Evolutionary conservation across 768 basidiomycete species (phyloP).

Genomic region (Auricularia auricula-judae): DNA sequence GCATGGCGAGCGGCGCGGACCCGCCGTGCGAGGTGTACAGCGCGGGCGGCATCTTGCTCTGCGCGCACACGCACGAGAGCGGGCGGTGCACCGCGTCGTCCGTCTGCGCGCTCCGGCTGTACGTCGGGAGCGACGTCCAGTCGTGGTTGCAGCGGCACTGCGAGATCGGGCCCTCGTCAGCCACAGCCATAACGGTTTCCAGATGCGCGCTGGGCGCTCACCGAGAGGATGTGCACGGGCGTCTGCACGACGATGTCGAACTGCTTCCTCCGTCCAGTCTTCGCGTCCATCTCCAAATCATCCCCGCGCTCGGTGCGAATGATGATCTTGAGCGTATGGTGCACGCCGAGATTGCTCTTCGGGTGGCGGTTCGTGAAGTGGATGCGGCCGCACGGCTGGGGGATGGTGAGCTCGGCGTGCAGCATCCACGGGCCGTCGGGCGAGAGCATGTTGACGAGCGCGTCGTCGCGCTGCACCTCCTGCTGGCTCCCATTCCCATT

Average conservation of each 20-base stretch:
- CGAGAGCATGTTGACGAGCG: conserved; percentile 23
- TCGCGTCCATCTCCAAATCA: conserved; percentile 46
- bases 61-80: conserved; percentile 24
- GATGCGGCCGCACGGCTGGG: conserved; percentile 45
- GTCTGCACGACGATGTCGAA: conserved; percentile 83
- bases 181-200: too few relatives aligned
- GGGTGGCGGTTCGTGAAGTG: conserved; percentile 75
- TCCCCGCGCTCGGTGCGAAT: conserved; percentile 79
- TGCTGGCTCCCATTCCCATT: not conserved
- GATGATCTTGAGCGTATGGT: conserved; percentile 70
- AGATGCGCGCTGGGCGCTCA: conserved; percentile 27
- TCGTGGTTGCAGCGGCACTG: conserved; percentile 78
- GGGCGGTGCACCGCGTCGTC: conserved; percentile 10
- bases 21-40: conserved; percentile 32
- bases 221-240: conserved; percentile 80
- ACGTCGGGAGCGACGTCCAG: conserved; percentile 69
- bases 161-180: not conserved
- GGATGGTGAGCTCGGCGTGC: conserved; percentile 56
- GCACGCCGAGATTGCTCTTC: conserved; percentile 59
- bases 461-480: conserved; percentile 13
- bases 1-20: conserved; percentile 35
- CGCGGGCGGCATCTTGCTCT: conserved; percentile 24
- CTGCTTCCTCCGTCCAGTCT: conserved; percentile 63
- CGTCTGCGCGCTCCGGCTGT: conserved; percentile 24
- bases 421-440: conserved; percentile 76